Base-by-base conservation (phyloP, 192 early-diverging fungal genomes). In the Entomortierella lignicola region DNA sequence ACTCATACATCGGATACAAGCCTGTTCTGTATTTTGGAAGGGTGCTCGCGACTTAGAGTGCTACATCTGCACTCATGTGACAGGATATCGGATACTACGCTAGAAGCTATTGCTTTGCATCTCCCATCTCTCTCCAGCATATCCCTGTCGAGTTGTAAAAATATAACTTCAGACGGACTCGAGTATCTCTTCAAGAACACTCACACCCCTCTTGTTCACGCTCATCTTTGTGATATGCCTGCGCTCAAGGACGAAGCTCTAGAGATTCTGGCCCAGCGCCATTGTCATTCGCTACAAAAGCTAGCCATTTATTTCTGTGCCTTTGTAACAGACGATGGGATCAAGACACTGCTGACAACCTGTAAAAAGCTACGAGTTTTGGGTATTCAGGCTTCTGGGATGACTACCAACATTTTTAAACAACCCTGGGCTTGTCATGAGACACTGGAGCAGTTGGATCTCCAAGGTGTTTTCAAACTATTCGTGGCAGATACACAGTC, bases 391-490 rank as follows among this genome's bases (percentile, higher is more conserved):
- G 61, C 61, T 1, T 64, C 63, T 34, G 55, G 70, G 4, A 57
- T 57, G 60, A 63, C 59, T 18, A 29, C 47, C 15, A 25, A 29
- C 1, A 56, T 72, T 12, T 72, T 72, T 72, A 43, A 63, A 8
- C 17, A 63, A 0, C 61, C 60, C 25, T 72, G 70, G 70, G 70
- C 62, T 8, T 57, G 70, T 31, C 23, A 44, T n/a, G 20, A 11
- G 10, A 72, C 60, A 27, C 27, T 72, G 26, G 62, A 63, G n/a
- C 62, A 72, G 18, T 23, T 72, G 20, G 70, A 72, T 58, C 70
- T 72, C n/a, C 62, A 72, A 23, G 61, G 55, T 8, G 44, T 52
- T 15, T 72, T 72, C 47, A 72, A 72, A 32, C 8, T 21, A 47
- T 52, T 2, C 23, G 34, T 53, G 5, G n/a, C 23, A 37, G 15